A percentile compares a stretch with the other conserved stretches of the same genome.
These are phyloP conservation scores for Fusarium gaditjirri DNA, from an alignment of 2,329 filamentous ascomycete genomes.

Conservation along the genomic window DNA sequence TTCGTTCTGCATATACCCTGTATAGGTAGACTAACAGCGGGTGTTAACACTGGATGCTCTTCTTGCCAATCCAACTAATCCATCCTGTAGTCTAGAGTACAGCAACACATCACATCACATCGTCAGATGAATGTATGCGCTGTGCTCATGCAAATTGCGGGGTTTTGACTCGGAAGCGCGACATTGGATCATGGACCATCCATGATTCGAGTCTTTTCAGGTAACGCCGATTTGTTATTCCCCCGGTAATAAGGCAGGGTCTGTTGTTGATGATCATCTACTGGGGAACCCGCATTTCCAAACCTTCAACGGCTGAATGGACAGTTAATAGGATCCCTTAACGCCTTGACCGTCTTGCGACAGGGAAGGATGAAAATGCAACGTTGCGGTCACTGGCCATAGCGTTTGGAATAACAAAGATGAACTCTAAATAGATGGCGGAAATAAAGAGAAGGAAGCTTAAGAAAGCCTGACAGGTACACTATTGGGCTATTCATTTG, in stretches of 20 bases:
- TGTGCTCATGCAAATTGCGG: constrained; percentile 6
- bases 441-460: neutral
- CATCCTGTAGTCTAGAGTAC: neutral
- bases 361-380: constrained; percentile 3
- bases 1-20: constrained; percentile 8
- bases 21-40: neutral
- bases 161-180: neutral
- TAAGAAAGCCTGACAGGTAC: neutral
- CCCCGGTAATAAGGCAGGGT: neutral
- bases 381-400: constrained; percentile 4
- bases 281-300: constrained; percentile 12
- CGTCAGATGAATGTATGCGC: constrained; percentile 7
- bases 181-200: neutral
- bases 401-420: neutral
- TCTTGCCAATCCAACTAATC: neutral
- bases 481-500: neutral
- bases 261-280: constrained; percentile 4
- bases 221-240: neutral
- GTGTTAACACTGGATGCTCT: neutral
- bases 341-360: constrained; percentile 26
- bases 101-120: neutral
- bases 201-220: constrained; percentile 4
- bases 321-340: neutral
- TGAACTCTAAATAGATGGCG: neutral
- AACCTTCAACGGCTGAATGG: neutral